Conservation (phyloP, 2,329 filamentous ascomycete species). For the Monosporascus sp. region DNA sequence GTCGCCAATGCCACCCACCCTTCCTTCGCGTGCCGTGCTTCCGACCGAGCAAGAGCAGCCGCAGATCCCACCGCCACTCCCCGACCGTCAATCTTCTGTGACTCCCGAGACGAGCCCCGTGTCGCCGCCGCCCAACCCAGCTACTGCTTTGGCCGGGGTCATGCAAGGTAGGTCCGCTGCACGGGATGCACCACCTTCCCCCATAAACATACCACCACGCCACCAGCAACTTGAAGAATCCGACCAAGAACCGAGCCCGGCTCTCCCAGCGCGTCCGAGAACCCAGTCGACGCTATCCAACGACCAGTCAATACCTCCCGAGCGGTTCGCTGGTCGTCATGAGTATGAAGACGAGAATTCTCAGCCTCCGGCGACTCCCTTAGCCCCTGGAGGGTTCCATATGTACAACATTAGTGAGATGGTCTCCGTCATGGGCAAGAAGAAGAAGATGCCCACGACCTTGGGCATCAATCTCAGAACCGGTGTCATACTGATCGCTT, state of each 20-base stretch:
- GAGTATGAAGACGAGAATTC: constrained; percentile 25
- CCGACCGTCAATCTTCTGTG: constrained; percentile 25
- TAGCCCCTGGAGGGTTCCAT: constrained; percentile 76
- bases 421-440: constrained; percentile 93
- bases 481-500: constrained; percentile 83
- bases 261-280: constrained; percentile 30
- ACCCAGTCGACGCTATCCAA: constrained; percentile 19
- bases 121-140: constrained; percentile 39
- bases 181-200: constrained; percentile 43
- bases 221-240: constrained; percentile 59
- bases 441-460: constrained; percentile 97
- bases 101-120: constrained; percentile 26
- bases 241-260: constrained; percentile 55
- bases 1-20: constrained; percentile 18
- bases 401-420: constrained; percentile 97
- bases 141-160: constrained; percentile 50
- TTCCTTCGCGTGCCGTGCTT: constrained; percentile 37
- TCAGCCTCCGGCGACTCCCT: constrained; percentile 38
- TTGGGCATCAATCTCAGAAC: constrained; percentile 88
- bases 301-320: constrained; percentile 18
- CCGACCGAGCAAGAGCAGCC: constrained; percentile 30
- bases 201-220: constrained; percentile 43
- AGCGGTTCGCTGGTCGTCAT: constrained; percentile 32
- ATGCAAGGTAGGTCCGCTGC: constrained; percentile 43
- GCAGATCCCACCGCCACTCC: constrained; percentile 34